A percentile compares a stretch with the other conserved stretches of the same genome.
Evolutionary conservation across 2,329 filamentous ascomycete genomes (phyloP).

Genomic region (Fusarium nematophilum): DNA sequence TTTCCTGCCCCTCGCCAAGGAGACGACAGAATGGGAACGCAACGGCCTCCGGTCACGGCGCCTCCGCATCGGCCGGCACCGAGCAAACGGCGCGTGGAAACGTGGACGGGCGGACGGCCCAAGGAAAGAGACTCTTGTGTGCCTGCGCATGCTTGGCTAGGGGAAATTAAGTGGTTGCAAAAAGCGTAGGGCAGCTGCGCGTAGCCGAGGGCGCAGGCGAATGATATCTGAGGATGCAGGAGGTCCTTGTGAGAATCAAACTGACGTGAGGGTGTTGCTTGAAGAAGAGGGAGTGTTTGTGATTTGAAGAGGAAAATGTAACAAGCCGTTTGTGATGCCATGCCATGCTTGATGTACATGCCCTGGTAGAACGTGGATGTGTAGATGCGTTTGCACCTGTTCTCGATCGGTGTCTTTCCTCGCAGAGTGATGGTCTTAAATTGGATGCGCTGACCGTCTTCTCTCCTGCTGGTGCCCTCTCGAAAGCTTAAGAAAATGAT

Average conservation of each 20-base stretch:
- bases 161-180: constrained; percentile 33
- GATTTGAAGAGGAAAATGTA: constrained; percentile 22
- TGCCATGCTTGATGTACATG: constrained; percentile 2
- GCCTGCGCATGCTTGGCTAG: no score
- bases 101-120: constrained; percentile 22
- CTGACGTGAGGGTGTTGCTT: neutral
- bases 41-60: constrained; percentile 11
- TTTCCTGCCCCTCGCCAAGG: no score
- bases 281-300: constrained; percentile 24
- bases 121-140: no score
- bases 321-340: constrained; percentile 31
- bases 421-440: no score
- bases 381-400: no score
- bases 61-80: constrained; percentile 21
- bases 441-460: no score
- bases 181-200: constrained; percentile 28
- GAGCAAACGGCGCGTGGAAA: constrained; percentile 23
- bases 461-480: no score
- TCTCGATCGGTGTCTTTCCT: no score
- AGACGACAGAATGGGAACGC: neutral
- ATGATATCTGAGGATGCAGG: constrained; percentile 8
- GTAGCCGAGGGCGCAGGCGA: constrained; percentile 28
- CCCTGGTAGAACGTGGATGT: neutral
- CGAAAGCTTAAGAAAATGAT: no score
- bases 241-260: no score